Base-by-base conservation (phyloP, 805 yeast genomes). In the Wickerhamiella kazuoi region DNA sequence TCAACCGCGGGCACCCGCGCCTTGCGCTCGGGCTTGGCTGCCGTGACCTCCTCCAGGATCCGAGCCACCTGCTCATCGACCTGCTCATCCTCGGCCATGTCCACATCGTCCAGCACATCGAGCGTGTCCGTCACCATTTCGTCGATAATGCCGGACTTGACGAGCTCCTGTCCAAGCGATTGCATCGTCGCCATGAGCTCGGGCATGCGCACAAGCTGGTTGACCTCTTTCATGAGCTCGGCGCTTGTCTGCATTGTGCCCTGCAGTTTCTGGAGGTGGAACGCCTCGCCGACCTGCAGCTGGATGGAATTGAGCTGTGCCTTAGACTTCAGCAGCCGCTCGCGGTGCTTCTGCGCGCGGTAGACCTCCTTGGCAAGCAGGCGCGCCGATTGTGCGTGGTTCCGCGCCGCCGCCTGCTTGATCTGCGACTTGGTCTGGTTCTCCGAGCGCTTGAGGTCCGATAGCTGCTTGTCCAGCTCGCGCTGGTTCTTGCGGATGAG, bases 51-150 rank as follows among this genome's bases (percentile, higher is more conserved):
- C 29, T 47, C 47, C 31, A 60, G 50, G 41, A 60, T 52, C 28
- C 54, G 60, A 14, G 65, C 61, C 7, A 61, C 54, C 24, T 58
- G 60, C 36, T 55, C 59, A 32, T 62, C 63, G 19, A 54, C 57
- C 32, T 49, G 59, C 17, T 52, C 64, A 42, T 56, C 62, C 28
- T 42, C 50, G 16, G 41, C 52, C 32, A 71, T 67, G 16, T 71
- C 78, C 36, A 69, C 77, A 23, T 76, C 82, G 17, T 69, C 76
- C 42, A 72, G 60, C 37, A 65, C 59, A 44, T 86, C 97, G 43
- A 87, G 65, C 45, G 81, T 74, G 53, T 90, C 99, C 41, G 80
- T 83, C 54, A 86, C 76, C 97, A 90, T 90, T 54, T 90, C 98
- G 48, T 81, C 82, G 39, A 90, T 83, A 34, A 90, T 71, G 2